Percentiles rank a stretch among this genome's conserved stretches.
Conservation (phyloP, 768 basidiomycete genomes). For the Amanita inopinata region DNA sequence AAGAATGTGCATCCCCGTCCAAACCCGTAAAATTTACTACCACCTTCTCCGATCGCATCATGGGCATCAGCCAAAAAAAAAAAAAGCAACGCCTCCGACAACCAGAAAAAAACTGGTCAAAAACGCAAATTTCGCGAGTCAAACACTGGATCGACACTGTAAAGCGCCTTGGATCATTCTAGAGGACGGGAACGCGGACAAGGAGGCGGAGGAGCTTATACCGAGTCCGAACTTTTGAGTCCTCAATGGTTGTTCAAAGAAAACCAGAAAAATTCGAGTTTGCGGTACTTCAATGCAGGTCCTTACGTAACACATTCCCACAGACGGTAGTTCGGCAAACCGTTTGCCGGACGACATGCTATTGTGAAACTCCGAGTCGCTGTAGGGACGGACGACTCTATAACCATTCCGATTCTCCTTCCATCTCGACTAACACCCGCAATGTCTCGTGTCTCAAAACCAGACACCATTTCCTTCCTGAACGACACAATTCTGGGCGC, state of each 20-base stretch:
- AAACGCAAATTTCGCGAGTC: constrained; percentile 28
- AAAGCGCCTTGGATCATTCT: constrained; percentile 40
- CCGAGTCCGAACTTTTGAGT: constrained; percentile 92
- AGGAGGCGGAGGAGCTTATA: constrained; percentile 72
- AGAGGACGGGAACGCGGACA: constrained; percentile 94
- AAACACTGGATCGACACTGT: constrained; percentile 22
- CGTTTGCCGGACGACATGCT: too few relatives aligned
- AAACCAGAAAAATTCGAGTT: constrained; percentile 14
- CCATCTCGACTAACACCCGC: neutral
- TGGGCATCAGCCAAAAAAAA: constrained; percentile 67
- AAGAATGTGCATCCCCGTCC: constrained; percentile 28
- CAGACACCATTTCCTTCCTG: constrained; percentile 38
- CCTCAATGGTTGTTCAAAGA: constrained; percentile 64
- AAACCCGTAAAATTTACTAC: constrained; percentile 19
- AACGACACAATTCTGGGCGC: constrained; percentile 57
- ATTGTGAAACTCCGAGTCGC: too few relatives aligned
- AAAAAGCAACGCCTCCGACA: constrained; percentile 61
- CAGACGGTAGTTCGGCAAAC: too few relatives aligned
- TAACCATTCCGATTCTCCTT: neutral
- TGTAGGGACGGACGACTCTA: neutral
- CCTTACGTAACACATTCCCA: constrained; percentile 5
- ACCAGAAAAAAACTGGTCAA: constrained; percentile 36
- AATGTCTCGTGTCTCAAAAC: constrained; percentile 46
- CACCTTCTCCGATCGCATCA: constrained; percentile 33
- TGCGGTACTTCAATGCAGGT: constrained; percentile 16